Evolutionary conservation across 305 asterid species (phyloP).

Genomic region (Solanum hybrid): DNA sequence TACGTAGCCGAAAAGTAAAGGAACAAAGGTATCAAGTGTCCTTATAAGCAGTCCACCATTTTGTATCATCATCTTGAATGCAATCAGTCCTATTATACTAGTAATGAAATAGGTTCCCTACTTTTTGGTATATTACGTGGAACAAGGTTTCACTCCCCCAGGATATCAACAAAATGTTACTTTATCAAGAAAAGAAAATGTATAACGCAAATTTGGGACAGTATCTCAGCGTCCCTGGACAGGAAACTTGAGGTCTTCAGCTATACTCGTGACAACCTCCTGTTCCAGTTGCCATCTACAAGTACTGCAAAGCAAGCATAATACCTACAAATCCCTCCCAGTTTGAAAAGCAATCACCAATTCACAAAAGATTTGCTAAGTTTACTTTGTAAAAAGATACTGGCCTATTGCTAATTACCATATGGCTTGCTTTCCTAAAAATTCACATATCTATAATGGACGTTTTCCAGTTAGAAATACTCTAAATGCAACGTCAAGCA

Average conservation of each 20-base stretch:
- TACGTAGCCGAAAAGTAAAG: background rate
- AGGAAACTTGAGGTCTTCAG: background rate
- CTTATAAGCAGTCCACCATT: background rate
- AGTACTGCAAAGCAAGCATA: background rate
- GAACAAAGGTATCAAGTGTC: background rate
- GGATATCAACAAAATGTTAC: background rate
- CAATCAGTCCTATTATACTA: background rate
- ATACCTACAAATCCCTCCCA: background rate
- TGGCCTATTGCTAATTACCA: background rate
- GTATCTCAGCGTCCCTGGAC: background rate
- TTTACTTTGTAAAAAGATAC: background rate
- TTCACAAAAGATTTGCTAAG: background rate
- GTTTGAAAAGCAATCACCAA: background rate
- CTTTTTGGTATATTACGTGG: background rate
- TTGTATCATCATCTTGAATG: background rate
- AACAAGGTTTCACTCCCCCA: background rate
- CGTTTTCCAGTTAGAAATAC: background rate
- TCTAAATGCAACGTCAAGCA: background rate
- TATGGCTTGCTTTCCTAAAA: background rate
- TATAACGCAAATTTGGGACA: background rate
- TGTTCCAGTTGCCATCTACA: background rate
- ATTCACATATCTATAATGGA: background rate
- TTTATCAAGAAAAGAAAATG: background rate
- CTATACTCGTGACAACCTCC: background rate
- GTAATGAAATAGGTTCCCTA: background rate